Base-by-base conservation (phyloP, 352 stramenopile genomes). In the Phytophthora europaea region DNA sequence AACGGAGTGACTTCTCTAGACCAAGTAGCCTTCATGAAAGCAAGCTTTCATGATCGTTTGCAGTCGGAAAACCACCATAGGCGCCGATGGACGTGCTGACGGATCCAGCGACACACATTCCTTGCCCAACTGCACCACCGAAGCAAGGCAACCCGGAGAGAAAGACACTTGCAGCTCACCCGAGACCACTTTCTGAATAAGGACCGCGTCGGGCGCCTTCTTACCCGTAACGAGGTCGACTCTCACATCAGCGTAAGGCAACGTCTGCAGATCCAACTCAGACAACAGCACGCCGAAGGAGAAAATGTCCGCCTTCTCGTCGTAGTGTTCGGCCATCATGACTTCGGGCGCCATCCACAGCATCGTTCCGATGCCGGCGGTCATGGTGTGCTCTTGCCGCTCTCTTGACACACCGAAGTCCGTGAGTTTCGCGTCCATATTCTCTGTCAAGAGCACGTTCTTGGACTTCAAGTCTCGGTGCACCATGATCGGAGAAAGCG, bases 321-420 rank as follows among this genome's bases (percentile, higher is more conserved):
- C 56, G 61, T 84, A 84, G 16, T 70, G 68, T 3, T 78, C 45
- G 5, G 75, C 75, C 61, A 75, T 54, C 67, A 84, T 75, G 6
- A 84, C 70, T 52, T 83, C 77, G 4, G 77, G 77, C 12, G 76
- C 76, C 73, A 81, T 84, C 74, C 77, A 84, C 18, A 81, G 23
- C 47, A 55, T 70, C n/a, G 78, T 75, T 1, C 75, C 78, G 12
- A 82, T 66, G 2, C 51, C 75, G 1, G 61, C 64, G 1, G 75
- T 82, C 78, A 83, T 83, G 0, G 75, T 87, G 38, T 79, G 56
- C 16, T 48, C 55, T 57, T 65, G 53, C 20, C 65, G 33, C 20
- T 73, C 61, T 6, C 75, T 40, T 0, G 75, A 76, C 8, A 73
- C 69, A 4, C 81, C 81, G 52, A 88, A 85, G 57, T 84, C 78